Evolutionary conservation across 164 flowering plant species (phyloP), one percentile per base, ranked within the genome.

Genomic region (Piper longum): DNA sequence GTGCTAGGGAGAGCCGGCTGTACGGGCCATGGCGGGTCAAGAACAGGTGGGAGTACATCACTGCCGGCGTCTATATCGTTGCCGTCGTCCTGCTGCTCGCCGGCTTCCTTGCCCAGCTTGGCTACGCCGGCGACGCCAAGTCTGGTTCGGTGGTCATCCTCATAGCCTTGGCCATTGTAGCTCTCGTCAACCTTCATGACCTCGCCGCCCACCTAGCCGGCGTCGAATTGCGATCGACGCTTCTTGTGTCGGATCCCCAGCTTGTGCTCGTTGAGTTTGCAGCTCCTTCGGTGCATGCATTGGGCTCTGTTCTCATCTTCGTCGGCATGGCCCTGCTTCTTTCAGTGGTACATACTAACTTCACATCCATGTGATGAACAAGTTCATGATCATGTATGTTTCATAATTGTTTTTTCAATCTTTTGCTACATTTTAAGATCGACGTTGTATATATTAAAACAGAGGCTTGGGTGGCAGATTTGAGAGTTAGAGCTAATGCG

Each of bases 191-290:
- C 67, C 48, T 80, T 17, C 98, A 92, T 54, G 98, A 92, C 76
- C 82, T 92, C 13, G 0, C 80, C 0, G 97, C 97, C 0, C 97
- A 91, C 69, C 72, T 91, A 36, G 89, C 87, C 44, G 90, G 82
- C 6, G 69, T 82, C 66, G 96, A 87, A 69, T 89, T 61, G 58
- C 70, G 83, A 42, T 17, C 85, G 36, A 36, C 71, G 52, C 64
- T 89, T 73, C 64, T 89, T 68, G 83, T 64, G 64, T 75, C 44
- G 17, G 98, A 92, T 59, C 0, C 62, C 0, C 98, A 92, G 82
- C 79, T 92, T 16, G 91, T 71, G 11, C 74, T 86, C n/a, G 96
- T 92, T 1, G 98, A 92, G 71, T 79, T 89, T 56, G 91, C 85
- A 2, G 91, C 80, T 43, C 97, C 98, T 0, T 0, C 80, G 39